These are phyloP conservation scores for Candida sp. DNA, from an alignment of 1,139 yeast genomes.

Conservation along the genomic window DNA sequence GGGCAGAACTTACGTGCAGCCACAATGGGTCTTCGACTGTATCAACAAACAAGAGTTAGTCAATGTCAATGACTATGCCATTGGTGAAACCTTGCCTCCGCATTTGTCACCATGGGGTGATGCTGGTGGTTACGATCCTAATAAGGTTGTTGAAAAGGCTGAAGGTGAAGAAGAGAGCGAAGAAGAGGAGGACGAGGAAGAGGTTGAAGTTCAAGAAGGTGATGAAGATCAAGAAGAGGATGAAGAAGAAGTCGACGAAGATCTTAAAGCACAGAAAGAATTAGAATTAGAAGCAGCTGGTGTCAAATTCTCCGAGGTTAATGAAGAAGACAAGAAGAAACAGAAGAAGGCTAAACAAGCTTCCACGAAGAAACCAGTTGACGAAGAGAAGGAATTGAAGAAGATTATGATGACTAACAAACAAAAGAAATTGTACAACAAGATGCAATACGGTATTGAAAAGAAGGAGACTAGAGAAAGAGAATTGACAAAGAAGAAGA, in stretches of 20 bases:
- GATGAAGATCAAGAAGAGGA: conserved; percentile 54
- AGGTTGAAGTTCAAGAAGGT: conserved; percentile 47
- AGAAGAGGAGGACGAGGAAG: conserved; percentile 52
- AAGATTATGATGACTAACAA: conserved; percentile 98
- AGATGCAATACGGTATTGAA: conserved; percentile 92
- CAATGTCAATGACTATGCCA: conserved; percentile 82
- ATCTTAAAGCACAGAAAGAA: conserved; percentile 75
- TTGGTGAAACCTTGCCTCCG: conserved; percentile 96
- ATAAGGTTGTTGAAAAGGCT: conserved; percentile 41
- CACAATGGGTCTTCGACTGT: conserved; percentile 98
- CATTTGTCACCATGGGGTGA: conserved; percentile 99
- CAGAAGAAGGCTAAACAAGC: conserved; percentile 18
- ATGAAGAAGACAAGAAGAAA: conserved; percentile 30
- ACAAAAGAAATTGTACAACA: conserved; percentile 92
- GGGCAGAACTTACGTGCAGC: conserved; percentile 94
- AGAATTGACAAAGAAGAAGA: conserved; percentile 76
- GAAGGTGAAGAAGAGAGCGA: conserved; percentile 39
- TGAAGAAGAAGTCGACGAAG: conserved; percentile 56
- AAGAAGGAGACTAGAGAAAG: conserved; percentile 84
- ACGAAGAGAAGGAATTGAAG: conserved; percentile 86
- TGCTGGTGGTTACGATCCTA: conserved; percentile 88
- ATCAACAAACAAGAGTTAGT: conserved; percentile 78
- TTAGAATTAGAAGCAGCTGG: conserved; percentile 93
- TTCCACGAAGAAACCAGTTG: conserved; percentile 34
- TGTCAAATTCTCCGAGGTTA: conserved; percentile 67